Base-by-base conservation (phyloP, 2,329 filamentous ascomycete species). In the Phaeosphaeriaceae sp. region DNA sequence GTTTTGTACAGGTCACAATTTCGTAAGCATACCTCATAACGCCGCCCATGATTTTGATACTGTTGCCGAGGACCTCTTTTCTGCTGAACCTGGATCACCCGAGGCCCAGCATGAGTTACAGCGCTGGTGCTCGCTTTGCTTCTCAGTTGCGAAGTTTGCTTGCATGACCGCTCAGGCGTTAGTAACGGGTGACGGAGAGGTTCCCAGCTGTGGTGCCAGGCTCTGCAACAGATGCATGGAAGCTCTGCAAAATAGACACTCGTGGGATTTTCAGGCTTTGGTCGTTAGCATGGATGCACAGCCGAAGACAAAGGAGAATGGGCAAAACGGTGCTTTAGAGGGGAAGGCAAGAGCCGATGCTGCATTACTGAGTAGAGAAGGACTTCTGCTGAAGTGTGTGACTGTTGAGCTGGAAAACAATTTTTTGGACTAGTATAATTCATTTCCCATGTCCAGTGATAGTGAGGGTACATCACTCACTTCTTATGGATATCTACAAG, bases 41-140 rank as follows among this genome's bases (percentile, higher is more conserved):
- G 17, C 13, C 6, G 20, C 30, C 6, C 41, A 40, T 4, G 44
- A 58, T 29, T 57, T 57, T 28, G 52, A 57, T 1, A 38, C 34
- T 1, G 36, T 54, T 0, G 29, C 42, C 1, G 44, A 62, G 0
- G 52, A 60, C 11, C 50, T 71, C 5, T 17, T 56, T 3, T 20
- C 6, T 2, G 56, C 60, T 4, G 48, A 55, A 11, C 42, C 50
- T 1, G 17, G 52, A 2, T 57, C 61, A 0, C 13, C 16, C 1
- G 50, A 43, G 0, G 38, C 59, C 18, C 49, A 48, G 5, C 41
- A 54, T 6, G 49, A 70, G 37, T 52, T 66, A 1, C 42, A 57
- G 34, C 52, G 58, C 0, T 71, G 66, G 67, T 72, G 70, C 42
- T 64, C 64, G 0, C 48, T 70, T 49, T 72, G 70, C 46, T 65